phyloP scores from a whole-genome alignment of 257 asterid species.

The Nicotiana knightiana region DNA sequence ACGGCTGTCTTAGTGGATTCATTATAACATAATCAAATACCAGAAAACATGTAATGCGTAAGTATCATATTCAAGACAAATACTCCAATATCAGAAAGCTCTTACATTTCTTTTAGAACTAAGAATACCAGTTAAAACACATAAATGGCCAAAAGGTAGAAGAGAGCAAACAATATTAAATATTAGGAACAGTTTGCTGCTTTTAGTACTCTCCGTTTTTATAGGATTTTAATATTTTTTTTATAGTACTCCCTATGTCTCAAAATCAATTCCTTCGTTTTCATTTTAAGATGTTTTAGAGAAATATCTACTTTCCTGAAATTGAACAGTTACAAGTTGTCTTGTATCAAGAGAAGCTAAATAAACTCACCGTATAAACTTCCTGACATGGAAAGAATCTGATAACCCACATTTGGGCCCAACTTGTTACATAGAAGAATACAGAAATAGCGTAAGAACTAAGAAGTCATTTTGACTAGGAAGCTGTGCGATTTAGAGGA shows the following conservation, averaged over 20 bases:
- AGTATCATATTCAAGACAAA: background rate
- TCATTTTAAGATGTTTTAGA: background rate
- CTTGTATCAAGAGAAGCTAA: background rate
- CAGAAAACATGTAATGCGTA: background rate
- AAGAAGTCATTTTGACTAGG: background rate
- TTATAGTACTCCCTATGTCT: background rate
- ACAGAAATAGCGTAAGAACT: background rate
- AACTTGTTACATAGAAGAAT: background rate
- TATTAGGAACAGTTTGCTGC: conserved; percentile 2
- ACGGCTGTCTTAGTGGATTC: background rate
- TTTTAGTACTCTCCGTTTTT: background rate
- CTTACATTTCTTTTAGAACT: background rate
- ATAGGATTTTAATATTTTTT: no score
- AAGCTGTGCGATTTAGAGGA: background rate
- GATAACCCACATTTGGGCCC: background rate
- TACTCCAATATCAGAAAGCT: background rate
- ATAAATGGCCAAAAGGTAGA: background rate
- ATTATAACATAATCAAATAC: background rate
- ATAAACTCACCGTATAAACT: background rate
- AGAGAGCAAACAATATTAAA: background rate
- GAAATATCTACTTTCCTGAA: background rate
- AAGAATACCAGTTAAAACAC: background rate
- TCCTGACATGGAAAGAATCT: background rate
- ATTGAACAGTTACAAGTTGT: background rate
- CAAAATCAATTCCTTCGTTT: background rate